Conservation (phyloP, 1,139 yeast genomes). For the Arxiozyma slooffiae region DNA sequence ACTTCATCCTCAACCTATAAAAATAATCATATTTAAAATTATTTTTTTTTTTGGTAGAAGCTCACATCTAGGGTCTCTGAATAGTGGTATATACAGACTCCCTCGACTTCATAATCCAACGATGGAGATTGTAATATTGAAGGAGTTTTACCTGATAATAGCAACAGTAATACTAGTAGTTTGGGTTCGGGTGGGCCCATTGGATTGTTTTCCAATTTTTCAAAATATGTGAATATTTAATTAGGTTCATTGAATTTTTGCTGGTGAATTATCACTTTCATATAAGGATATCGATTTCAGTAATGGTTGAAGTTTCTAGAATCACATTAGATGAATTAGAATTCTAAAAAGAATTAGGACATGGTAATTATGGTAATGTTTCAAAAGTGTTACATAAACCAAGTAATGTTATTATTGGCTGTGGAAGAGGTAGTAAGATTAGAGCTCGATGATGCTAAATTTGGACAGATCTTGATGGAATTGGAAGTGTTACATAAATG, state of each 20-base stretch:
- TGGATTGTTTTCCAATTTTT: slow-evolving; percentile 61
- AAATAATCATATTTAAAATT: slow-evolving; percentile 7
- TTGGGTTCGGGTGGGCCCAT: slow-evolving; percentile 18
- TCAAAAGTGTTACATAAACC: slow-evolving; percentile 88
- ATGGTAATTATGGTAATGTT: slow-evolving; percentile 94
- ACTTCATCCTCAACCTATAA: slow-evolving; percentile 26
- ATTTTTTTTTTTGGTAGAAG: slow-evolving; percentile 13
- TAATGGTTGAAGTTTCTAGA: slow-evolving; percentile 75
- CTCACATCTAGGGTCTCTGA: slow-evolving; percentile 28
- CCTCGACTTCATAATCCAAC: slow-evolving; percentile 27
- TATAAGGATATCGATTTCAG: slow-evolving; percentile 87
- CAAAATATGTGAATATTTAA: slow-evolving; percentile 80
- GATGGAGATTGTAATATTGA: slow-evolving; percentile 23
- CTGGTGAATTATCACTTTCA: slow-evolving; percentile 87
- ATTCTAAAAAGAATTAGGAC: slow-evolving; percentile 75
- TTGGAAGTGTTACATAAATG: slow-evolving; percentile 87
- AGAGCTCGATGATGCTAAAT: slow-evolving; percentile 83
- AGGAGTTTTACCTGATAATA: slow-evolving; percentile 19
- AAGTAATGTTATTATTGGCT: slow-evolving; percentile 88
- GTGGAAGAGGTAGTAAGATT: slow-evolving; percentile 94
- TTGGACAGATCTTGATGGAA: slow-evolving; percentile 92
- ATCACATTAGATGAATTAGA: slow-evolving; percentile 83
- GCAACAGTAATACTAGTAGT: slow-evolving; percentile 6
- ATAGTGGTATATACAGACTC: slow-evolving; percentile 25
- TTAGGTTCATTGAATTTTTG: slow-evolving; percentile 85